These are phyloP conservation scores for Capsella bursapastoris DNA, from an alignment of 345 rosid genomes.

Conservation along the genomic window DNA sequence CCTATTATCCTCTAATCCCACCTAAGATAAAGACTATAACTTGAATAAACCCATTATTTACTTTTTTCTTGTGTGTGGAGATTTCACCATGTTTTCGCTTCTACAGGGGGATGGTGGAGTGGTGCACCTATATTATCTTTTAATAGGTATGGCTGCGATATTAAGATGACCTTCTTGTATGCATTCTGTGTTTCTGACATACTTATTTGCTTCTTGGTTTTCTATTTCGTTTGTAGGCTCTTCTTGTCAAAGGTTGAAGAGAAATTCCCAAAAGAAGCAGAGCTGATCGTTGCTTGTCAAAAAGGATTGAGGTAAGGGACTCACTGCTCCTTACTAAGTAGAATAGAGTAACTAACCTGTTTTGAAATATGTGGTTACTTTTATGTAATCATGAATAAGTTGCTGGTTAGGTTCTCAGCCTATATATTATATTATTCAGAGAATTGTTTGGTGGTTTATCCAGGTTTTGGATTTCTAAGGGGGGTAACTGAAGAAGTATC, in stretches of 20 bases:
- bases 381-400: not conserved
- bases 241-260: constrained; percentile 73
- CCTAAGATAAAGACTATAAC: constrained; percentile 17
- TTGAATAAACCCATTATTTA: not conserved
- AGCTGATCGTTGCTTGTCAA: constrained; percentile 92
- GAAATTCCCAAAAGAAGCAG: constrained; percentile 76
- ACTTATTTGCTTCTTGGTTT: constrained; percentile 18
- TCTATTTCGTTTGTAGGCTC: constrained; percentile 53
- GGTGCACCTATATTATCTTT: constrained; percentile 73
- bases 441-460: not conserved
- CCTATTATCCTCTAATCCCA: not conserved
- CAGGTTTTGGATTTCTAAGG: not conserved
- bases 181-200: not conserved
- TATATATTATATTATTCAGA: constrained; percentile 1
- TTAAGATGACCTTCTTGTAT: constrained; percentile 19
- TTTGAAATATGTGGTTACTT: constrained; percentile 4
- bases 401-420: not conserved
- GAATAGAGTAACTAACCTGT: constrained; percentile 5
- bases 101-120: constrained; percentile 98
- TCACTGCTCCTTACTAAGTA: constrained; percentile 9
- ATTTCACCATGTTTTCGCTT: constrained; percentile 26
- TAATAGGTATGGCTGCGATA: constrained; percentile 54
- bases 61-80: not conserved
- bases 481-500: not conserved
- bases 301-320: constrained; percentile 78